These are phyloP conservation scores for Raphanus sativus DNA, from an alignment of 345 rosid species.

Conservation along the genomic window DNA sequence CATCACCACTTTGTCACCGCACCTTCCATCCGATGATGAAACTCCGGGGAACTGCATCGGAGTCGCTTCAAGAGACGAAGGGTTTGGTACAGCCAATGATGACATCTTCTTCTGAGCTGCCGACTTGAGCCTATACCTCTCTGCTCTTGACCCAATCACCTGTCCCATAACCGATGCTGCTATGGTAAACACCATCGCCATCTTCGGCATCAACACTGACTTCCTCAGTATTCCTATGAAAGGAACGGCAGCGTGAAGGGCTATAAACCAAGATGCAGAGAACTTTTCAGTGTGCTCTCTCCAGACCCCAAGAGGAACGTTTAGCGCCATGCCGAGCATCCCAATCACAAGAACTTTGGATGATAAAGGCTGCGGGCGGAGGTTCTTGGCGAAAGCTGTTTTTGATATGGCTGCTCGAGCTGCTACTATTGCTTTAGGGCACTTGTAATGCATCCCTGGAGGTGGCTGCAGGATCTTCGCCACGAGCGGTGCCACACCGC, in stretches of 20 bases:
- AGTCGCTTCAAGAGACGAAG: background rate
- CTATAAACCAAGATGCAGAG: slow-evolving; percentile 84
- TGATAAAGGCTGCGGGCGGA: slow-evolving; percentile 88
- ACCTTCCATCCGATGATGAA: slow-evolving; percentile 29
- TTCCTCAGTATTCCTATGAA: slow-evolving; percentile 91
- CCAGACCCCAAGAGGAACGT: slow-evolving; percentile 92
- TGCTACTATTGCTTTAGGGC: slow-evolving; percentile 78
- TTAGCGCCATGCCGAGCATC: slow-evolving; percentile 91
- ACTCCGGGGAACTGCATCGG: background rate
- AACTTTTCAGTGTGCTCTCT: slow-evolving; percentile 88
- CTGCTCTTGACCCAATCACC: slow-evolving; percentile 96
- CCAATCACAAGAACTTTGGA: slow-evolving; percentile 79
- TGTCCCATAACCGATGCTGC: slow-evolving; percentile 89
- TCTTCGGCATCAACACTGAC: slow-evolving; percentile 85
- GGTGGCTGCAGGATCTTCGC: slow-evolving; percentile 83
- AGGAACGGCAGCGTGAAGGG: slow-evolving; percentile 95
- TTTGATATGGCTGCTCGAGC: slow-evolving; percentile 88
- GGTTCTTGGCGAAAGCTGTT: slow-evolving; percentile 88
- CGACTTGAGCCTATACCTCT: slow-evolving; percentile 68
- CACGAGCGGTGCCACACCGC: slow-evolving; percentile 74
- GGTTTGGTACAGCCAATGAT: background rate
- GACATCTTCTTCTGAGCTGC: slow-evolving; percentile 42
- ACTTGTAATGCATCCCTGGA: slow-evolving; percentile 60
- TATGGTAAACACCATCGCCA: slow-evolving; percentile 92
- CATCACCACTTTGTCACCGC: slow-evolving; percentile 33